These are phyloP conservation scores for Teratosphaeria gauchensis DNA, from an alignment of 2,329 filamentous ascomycete genomes.

Conservation along the genomic window DNA sequence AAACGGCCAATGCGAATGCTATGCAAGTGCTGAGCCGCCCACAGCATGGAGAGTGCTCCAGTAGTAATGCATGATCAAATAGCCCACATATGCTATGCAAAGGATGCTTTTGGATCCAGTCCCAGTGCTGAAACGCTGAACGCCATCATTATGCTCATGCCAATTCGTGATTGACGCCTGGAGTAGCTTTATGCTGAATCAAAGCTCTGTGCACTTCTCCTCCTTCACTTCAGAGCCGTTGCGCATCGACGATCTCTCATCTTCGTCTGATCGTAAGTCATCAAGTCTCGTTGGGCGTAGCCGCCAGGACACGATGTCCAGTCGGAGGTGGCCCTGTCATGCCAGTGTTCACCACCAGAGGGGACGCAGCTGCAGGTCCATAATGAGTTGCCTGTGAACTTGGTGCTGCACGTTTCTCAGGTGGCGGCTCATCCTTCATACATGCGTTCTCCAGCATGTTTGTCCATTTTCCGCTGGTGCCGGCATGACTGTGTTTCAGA, in stretches of 20 bases:
- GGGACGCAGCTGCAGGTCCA: conserved; percentile 8
- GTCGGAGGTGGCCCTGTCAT: conserved; percentile 4
- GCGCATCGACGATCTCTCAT: neutral
- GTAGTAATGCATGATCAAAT: neutral
- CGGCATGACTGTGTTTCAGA: conserved; percentile 92
- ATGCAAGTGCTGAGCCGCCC: neutral
- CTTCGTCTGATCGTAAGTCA: neutral
- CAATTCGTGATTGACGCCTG: neutral
- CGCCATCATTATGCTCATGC: neutral
- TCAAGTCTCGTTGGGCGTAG: conserved; percentile 10
- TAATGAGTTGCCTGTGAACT: conserved; percentile 1
- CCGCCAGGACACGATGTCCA: conserved; percentile 1
- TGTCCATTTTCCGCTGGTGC: conserved; percentile 96
- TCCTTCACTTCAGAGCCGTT: neutral
- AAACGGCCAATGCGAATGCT: neutral
- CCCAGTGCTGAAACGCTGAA: neutral
- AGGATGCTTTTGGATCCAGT: neutral
- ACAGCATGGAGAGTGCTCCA: neutral
- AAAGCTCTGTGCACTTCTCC: neutral
- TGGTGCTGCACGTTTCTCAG: conserved; percentile 25
- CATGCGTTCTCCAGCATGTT: conserved; percentile 96
- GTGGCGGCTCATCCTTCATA: conserved; percentile 77
- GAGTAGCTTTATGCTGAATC: neutral
- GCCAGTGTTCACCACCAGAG: conserved; percentile 19
- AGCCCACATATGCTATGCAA: neutral